Conservation (phyloP, 2,329 filamentous ascomycete species). For the Phialemoniopsis sp. region DNA sequence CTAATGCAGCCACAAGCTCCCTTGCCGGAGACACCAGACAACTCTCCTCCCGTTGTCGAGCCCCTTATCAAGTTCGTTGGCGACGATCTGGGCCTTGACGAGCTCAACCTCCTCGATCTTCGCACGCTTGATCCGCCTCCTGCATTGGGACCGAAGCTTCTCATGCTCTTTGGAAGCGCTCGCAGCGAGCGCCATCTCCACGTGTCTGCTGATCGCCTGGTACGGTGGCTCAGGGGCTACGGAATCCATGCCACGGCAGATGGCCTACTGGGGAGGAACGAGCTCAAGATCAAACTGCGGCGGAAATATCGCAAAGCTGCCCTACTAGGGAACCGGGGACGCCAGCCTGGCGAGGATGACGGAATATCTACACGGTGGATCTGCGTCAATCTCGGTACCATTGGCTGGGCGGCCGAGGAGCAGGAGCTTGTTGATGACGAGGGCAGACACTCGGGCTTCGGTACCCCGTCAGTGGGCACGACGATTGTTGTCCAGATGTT, state of each 20-base stretch:
- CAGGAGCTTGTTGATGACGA: constrained; percentile 37
- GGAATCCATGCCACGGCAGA: constrained; percentile 76
- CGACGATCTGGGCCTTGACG: constrained; percentile 81
- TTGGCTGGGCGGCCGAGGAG: constrained; percentile 47
- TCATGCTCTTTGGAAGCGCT: constrained; percentile 91
- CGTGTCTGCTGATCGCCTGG: constrained; percentile 83
- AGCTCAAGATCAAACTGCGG: constrained; percentile 81
- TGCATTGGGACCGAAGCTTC: constrained; percentile 78
- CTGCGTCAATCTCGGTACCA: constrained; percentile 80
- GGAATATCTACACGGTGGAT: constrained; percentile 94
- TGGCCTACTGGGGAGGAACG: constrained; percentile 83
- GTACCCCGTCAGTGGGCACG: constrained; percentile 42
- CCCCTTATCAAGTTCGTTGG: constrained; percentile 75
- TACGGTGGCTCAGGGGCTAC: constrained; percentile 77
- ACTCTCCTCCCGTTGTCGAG: constrained; percentile 67
- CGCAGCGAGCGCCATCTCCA: constrained; percentile 92
- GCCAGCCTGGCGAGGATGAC: constrained; percentile 63
- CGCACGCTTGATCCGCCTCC: constrained; percentile 80
- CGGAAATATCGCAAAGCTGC: constrained; percentile 78
- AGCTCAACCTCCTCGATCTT: constrained; percentile 76
- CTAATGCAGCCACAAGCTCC: constrained; percentile 39
- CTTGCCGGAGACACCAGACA: constrained; percentile 54
- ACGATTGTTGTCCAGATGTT: constrained; percentile 56
- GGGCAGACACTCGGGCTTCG: constrained; percentile 73
- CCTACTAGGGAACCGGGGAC: constrained; percentile 69